These are phyloP conservation scores for Geotrichum ghanense DNA, from an alignment of 805 yeast species.

Conservation along the genomic window DNA sequence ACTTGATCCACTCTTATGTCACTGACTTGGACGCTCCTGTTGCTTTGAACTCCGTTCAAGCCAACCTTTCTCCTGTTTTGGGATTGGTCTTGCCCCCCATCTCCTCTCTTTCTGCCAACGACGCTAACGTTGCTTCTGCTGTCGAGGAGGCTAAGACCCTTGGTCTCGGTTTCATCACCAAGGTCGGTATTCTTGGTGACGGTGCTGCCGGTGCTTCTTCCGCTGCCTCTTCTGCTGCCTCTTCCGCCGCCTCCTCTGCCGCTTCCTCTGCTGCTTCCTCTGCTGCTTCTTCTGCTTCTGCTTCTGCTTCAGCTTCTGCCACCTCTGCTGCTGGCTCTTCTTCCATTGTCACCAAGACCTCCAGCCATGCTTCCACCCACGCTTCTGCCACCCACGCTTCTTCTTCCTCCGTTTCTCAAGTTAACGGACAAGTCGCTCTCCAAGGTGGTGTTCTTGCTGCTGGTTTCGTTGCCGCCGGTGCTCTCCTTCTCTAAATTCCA, in stretches of 20 bases:
- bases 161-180: background rate
- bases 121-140: constrained; percentile 1
- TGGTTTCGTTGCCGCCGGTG: constrained; percentile 2
- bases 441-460: constrained; percentile 1
- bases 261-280: background rate
- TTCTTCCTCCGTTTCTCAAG: background rate
- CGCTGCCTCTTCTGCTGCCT: background rate
- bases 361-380: background rate
- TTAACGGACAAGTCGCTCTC: background rate
- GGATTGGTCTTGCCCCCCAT: constrained; percentile 2
- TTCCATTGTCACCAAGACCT: background rate
- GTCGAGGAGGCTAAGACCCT: background rate
- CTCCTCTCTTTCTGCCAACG: constrained; percentile 1
- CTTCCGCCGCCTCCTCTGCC: background rate
- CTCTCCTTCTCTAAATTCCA: constrained; percentile 1
- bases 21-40: background rate
- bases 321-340: background rate
- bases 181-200: background rate
- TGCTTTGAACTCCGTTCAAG: background rate
- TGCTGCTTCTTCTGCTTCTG: background rate
- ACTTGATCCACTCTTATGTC: background rate
- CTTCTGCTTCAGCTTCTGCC: background rate
- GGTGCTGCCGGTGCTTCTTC: background rate
- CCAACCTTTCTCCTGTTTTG: background rate
- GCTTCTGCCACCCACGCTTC: background rate